These are phyloP conservation scores for Penicillium thymicola DNA, from an alignment of 2,329 filamentous ascomycete species.

Conservation along the genomic window DNA sequence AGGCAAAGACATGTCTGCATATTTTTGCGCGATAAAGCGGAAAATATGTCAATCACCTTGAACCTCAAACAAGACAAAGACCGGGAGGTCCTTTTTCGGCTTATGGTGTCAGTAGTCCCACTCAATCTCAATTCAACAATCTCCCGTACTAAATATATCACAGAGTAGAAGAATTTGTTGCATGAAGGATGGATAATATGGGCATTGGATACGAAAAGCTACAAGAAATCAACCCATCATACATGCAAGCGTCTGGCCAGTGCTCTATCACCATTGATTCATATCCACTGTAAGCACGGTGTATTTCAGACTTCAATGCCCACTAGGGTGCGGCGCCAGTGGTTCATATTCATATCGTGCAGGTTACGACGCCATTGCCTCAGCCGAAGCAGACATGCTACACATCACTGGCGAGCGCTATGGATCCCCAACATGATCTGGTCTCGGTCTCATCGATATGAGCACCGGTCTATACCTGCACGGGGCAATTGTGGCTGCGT, in stretches of 20 bases:
- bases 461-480: constrained; percentile 47
- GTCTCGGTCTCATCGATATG: constrained; percentile 46
- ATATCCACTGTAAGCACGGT: background rate
- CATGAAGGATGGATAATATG: constrained; percentile 42
- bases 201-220: constrained; percentile 43
- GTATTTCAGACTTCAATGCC: background rate
- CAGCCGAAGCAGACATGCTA: constrained; percentile 44
- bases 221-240: constrained; percentile 41
- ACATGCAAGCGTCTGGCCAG: constrained; percentile 41
- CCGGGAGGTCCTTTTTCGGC: constrained; percentile 31
- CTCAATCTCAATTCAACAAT: background rate
- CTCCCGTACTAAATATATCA: background rate
- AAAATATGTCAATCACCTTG: constrained; percentile 45
- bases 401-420: constrained; percentile 45
- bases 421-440: constrained; percentile 42
- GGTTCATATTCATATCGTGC: constrained; percentile 44
- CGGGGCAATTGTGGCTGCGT: constrained; percentile 45
- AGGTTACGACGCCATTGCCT: constrained; percentile 48
- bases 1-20: constrained; percentile 38
- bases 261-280: background rate
- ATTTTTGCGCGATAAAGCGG: constrained; percentile 46
- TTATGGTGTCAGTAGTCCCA: constrained; percentile 35
- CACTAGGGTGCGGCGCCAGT: constrained; percentile 36
- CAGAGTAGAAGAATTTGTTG: constrained; percentile 45
- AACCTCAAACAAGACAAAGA: constrained; percentile 32